phyloP scores from a whole-genome alignment of 495 filamentous ascomycete genomes.

The Stereocaulon alpinum region DNA sequence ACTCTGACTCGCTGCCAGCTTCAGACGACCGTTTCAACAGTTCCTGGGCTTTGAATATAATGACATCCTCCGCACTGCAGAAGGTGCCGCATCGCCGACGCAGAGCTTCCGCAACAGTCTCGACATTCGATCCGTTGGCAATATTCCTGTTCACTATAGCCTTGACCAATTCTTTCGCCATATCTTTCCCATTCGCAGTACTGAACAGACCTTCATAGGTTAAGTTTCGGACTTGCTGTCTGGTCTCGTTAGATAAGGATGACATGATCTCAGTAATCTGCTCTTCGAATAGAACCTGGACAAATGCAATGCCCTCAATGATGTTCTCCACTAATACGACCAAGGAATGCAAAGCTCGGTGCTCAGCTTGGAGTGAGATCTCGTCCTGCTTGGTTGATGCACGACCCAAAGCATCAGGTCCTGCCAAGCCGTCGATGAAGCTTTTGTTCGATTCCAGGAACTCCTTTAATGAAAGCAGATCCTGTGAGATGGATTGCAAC shows the following conservation, averaged over 20 bases:
- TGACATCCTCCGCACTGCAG: conserved; percentile 91
- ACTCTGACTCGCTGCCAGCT: conserved; percentile 58
- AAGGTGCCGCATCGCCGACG: conserved; percentile 87
- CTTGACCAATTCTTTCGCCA: conserved; percentile 95
- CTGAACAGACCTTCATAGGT: conserved; percentile 85
- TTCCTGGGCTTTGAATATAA: conserved; percentile 97
- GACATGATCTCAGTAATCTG: conserved; percentile 76
- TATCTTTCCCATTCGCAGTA: conserved; percentile 62
- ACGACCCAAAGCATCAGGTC: conserved; percentile 65
- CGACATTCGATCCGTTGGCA: conserved; percentile 87
- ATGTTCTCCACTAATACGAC: conserved; percentile 72
- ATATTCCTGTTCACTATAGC: conserved; percentile 97
- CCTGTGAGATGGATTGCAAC: conserved; percentile 64
- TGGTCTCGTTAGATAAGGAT: conserved; percentile 59
- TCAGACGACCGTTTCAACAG: conserved; percentile 79
- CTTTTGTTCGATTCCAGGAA: conserved; percentile 78
- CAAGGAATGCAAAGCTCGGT: conserved; percentile 80
- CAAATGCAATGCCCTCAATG: conserved; percentile 92
- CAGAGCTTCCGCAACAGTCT: conserved; percentile 89
- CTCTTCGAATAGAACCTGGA: conserved; percentile 87
- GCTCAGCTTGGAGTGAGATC: conserved; percentile 79
- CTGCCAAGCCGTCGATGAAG: conserved; percentile 85
- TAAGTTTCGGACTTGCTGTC: conserved; percentile 57
- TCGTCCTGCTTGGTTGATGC: conserved; percentile 75
- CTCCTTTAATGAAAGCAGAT: conserved; percentile 61